These are phyloP conservation scores for Inga laurina DNA, from an alignment of 306 rosid genomes.

Conservation along the genomic window DNA sequence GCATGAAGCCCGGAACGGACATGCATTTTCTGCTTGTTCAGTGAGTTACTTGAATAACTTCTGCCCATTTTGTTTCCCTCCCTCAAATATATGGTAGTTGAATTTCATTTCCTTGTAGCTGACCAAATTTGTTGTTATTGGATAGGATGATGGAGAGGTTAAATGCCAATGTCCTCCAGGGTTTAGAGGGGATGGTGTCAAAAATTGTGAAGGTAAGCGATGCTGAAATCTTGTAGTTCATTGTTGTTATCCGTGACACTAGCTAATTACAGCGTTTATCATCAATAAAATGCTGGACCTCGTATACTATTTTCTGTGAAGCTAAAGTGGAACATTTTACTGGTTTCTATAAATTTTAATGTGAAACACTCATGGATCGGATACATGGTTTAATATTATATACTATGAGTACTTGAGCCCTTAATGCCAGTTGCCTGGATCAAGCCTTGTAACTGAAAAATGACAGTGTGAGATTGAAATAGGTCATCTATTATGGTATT, in stretches of 20 bases:
- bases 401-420: background rate
- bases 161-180: conserved; percentile 84
- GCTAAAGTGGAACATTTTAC: conserved; percentile 18
- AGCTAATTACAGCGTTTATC: background rate
- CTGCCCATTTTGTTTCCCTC: background rate
- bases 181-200: conserved; percentile 84
- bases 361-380: background rate
- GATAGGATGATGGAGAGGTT: conserved; percentile 72
- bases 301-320: background rate
- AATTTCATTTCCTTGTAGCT: background rate
- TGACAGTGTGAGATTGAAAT: background rate
- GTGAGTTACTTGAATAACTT: background rate
- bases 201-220: conserved; percentile 73
- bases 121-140: conserved; percentile 16
- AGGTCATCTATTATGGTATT: background rate
- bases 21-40: conserved; percentile 83
- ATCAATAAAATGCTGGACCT: conserved; percentile 21
- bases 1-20: conserved; percentile 84
- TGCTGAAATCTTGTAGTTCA: background rate
- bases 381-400: conserved; percentile 16
- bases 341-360: background rate
- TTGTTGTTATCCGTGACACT: conserved; percentile 13
- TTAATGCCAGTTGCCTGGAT: background rate
- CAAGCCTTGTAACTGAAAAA: background rate
- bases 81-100: background rate